These are phyloP conservation scores for Dictyophora rubrovolvata DNA, from an alignment of 768 basidiomycete genomes.

Conservation along the genomic window DNA sequence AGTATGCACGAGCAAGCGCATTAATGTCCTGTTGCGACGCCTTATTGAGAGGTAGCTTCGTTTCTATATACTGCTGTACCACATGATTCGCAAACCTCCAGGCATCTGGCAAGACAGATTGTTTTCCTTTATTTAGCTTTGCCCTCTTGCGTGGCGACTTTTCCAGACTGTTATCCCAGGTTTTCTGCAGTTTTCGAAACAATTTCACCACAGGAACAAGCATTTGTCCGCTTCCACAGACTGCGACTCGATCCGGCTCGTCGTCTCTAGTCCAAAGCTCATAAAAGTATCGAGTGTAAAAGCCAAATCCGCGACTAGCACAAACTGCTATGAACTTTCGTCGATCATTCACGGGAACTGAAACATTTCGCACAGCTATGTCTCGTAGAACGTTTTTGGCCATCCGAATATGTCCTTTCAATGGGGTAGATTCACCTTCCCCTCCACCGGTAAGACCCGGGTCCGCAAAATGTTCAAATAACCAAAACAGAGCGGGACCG, in stretches of 20 bases:
- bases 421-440: not conserved
- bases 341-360: slow-evolving; percentile 36
- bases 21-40: slow-evolving; percentile 45
- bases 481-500: slow-evolving; percentile 36
- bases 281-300: slow-evolving; percentile 45
- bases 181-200: slow-evolving; percentile 21
- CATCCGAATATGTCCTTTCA: slow-evolving; percentile 13
- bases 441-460: not conserved
- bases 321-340: slow-evolving; percentile 36
- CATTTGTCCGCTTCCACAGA: slow-evolving; percentile 35
- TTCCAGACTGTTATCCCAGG: not conserved
- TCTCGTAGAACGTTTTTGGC: slow-evolving; percentile 34
- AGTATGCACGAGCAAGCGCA: slow-evolving; percentile 51
- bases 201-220: slow-evolving; percentile 44
- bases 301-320: slow-evolving; percentile 39
- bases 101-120: slow-evolving; percentile 3
- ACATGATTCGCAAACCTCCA: slow-evolving; percentile 31
- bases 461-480: slow-evolving; percentile 35
- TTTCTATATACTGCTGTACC: slow-evolving; percentile 30
- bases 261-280: slow-evolving; percentile 35
- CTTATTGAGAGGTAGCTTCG: slow-evolving; percentile 35
- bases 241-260: slow-evolving; percentile 26
- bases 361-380: slow-evolving; percentile 34
- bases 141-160: not conserved
- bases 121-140: not conserved